Evolutionary conservation across 305 asterid genomes (phyloP).

Genomic region (Plantago rigida): DNA sequence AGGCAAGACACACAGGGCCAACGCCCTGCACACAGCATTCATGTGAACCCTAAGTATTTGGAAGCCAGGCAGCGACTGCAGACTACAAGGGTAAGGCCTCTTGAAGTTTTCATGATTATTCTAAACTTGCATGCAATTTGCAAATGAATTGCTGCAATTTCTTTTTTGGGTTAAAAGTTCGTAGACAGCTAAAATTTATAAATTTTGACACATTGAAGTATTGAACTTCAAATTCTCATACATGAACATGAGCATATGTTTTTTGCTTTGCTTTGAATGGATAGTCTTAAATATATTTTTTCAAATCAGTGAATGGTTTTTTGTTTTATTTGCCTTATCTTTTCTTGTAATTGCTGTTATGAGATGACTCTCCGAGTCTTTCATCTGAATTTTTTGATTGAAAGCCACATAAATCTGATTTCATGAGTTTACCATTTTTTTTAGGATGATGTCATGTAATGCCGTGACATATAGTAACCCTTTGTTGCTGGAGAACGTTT

Average conservation of each 20-base stretch:
- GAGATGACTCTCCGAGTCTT: background rate
- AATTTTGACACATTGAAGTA: no score
- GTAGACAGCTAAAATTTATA: no score
- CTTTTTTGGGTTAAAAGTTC: no score
- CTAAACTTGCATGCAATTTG: constrained; percentile 10
- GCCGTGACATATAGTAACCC: background rate
- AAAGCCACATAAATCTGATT: background rate
- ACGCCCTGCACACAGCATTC: constrained; percentile 80
- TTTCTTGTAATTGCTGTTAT: no score
- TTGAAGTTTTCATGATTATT: constrained; percentile 4
- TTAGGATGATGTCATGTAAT: background rate
- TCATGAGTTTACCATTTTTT: no score
- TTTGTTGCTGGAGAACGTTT: no score
- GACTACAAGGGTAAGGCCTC: constrained; percentile 55
- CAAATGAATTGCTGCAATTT: background rate
- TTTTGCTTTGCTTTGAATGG: no score
- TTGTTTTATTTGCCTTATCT: background rate
- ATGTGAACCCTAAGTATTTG: constrained; percentile 88
- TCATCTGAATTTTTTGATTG: constrained; percentile 4
- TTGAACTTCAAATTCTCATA: no score
- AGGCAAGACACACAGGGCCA: constrained; percentile 63
- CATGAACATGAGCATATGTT: no score
- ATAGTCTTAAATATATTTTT: no score
- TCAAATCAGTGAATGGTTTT: no score
- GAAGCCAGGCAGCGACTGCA: constrained; percentile 79